Conservation (phyloP, 371 early-diverging fungal species). For the Dichotomocladium elegans region DNA sequence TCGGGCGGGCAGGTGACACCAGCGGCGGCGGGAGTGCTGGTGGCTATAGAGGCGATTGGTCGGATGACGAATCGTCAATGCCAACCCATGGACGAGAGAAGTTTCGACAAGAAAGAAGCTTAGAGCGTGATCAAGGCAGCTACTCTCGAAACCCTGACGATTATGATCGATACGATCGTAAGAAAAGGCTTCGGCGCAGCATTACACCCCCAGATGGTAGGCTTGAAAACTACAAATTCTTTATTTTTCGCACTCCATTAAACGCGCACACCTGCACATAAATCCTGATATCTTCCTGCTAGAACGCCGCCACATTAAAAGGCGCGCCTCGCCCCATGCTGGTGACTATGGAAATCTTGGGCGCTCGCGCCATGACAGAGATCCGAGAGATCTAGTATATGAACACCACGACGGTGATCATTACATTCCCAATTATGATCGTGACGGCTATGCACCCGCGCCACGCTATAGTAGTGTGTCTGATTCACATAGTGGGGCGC, state of each 20-base stretch:
- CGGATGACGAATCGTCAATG: constrained; percentile 53
- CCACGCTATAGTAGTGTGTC: constrained; percentile 51
- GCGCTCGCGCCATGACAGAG: constrained; percentile 2
- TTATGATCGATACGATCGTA: constrained; percentile 48
- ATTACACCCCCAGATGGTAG: constrained; percentile 51
- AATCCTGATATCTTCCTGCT: background rate
- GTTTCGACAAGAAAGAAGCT: constrained; percentile 69
- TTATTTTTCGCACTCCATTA: background rate
- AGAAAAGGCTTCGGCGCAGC: constrained; percentile 38
- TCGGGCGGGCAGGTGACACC: constrained; percentile 10
- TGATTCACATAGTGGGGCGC: constrained; percentile 15
- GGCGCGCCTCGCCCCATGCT: constrained; percentile 43
- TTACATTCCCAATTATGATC: constrained; percentile 82
- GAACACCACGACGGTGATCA: constrained; percentile 60
- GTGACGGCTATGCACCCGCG: constrained; percentile 72
- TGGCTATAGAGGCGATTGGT: constrained; percentile 30
- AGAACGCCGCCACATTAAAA: constrained; percentile 52
- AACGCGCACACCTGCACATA: background rate
- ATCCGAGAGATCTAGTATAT: constrained; percentile 11
- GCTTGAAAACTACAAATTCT: background rate
- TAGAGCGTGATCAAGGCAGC: constrained; percentile 58
- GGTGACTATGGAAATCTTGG: constrained; percentile 2
- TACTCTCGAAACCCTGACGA: constrained; percentile 46
- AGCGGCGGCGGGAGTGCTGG: background rate
- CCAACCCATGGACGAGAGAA: constrained; percentile 58